Evolutionary conservation across 768 basidiomycete genomes (phyloP).

Genomic region (Pholiota molesta): DNA sequence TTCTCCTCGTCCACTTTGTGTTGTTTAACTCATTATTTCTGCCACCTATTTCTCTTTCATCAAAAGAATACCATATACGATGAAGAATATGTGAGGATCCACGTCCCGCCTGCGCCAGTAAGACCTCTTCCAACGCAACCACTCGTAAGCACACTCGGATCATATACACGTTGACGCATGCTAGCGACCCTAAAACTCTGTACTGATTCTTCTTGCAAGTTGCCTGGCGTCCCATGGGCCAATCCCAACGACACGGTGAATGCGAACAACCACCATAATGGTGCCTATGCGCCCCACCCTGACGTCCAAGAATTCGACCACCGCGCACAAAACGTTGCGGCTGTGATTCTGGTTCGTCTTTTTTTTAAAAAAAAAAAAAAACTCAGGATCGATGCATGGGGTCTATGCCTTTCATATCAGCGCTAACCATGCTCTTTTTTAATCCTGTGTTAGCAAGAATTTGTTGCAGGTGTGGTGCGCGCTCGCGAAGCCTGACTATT

Average conservation of each 20-base stretch:
- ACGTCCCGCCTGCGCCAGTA: conserved; percentile 18
- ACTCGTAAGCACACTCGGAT: conserved; percentile 8
- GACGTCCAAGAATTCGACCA: conserved; percentile 6
- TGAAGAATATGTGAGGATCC: conserved; percentile 20
- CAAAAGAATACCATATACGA: conserved; percentile 31
- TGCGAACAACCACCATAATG: background rate
- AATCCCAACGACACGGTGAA: background rate
- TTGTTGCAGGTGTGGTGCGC: conserved; percentile 13
- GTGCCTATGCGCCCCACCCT: background rate
- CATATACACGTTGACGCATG: background rate
- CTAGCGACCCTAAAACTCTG: background rate
- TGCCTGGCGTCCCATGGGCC: background rate
- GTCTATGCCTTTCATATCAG: background rate
- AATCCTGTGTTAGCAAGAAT: conserved; percentile 10
- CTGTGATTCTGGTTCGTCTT: conserved; percentile 13
- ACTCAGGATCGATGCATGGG: no score
- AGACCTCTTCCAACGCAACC: background rate
- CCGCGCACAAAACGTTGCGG: background rate
- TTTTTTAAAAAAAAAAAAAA: no score
- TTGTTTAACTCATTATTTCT: no score
- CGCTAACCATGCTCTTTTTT: background rate
- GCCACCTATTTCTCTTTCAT: background rate
- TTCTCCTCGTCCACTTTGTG: background rate
- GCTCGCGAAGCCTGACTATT: background rate
- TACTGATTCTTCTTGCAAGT: background rate